Conservation (phyloP, 495 filamentous ascomycete genomes). For the Thermochaetoides thermophila region DNA sequence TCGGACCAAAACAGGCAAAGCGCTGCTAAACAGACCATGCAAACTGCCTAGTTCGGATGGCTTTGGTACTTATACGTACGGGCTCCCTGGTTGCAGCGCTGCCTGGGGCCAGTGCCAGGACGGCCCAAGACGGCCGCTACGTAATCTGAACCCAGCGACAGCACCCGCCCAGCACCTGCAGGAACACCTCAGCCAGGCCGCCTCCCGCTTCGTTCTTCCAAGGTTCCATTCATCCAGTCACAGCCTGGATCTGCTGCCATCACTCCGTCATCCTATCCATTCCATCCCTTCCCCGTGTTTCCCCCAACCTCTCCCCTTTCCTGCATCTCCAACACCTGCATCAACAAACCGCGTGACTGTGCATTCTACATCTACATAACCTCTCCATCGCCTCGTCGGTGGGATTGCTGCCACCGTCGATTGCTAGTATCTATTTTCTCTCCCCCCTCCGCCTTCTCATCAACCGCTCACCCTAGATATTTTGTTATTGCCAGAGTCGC, state of each 20-base stretch:
- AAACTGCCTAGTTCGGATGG: background rate
- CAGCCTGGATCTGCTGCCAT: too few relatives aligned
- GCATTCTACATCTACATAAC: background rate
- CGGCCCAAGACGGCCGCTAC: conserved; percentile 1
- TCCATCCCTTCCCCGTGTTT: background rate
- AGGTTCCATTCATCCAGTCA: too few relatives aligned
- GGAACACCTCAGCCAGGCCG: conserved; percentile 7
- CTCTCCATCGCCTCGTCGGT: background rate
- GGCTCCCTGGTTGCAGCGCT: background rate
- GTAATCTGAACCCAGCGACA: too few relatives aligned
- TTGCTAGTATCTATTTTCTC: background rate
- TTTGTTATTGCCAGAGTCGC: conserved; percentile 13
- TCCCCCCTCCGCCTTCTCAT: background rate
- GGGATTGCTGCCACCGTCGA: background rate
- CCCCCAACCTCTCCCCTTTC: conserved; percentile 2
- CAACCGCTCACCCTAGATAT: too few relatives aligned
- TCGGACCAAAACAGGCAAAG: background rate
- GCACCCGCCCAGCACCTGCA: too few relatives aligned
- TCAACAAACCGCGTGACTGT: too few relatives aligned
- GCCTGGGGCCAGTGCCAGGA: too few relatives aligned
- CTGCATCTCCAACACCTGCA: background rate
- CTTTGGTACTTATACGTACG: background rate
- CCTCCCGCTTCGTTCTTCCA: too few relatives aligned
- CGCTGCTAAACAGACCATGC: background rate
- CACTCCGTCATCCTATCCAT: background rate